These are phyloP conservation scores for Gomphus bonarii DNA, from an alignment of 1,284 basidiomycete species.

Conservation along the genomic window DNA sequence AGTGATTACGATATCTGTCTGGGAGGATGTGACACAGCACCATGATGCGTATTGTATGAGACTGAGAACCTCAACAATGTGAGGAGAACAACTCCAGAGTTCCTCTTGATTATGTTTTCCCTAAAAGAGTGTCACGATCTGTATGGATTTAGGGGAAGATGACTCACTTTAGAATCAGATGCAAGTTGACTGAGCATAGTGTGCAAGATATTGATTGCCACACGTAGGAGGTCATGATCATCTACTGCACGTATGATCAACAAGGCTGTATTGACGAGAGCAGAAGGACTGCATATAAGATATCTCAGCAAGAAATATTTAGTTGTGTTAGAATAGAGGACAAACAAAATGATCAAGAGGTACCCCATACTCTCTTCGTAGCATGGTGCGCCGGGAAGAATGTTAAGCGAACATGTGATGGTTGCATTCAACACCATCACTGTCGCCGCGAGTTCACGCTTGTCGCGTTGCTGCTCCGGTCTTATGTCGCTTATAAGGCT, in stretches of 20 bases:
- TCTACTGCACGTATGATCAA: not conserved
- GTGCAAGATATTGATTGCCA: not conserved
- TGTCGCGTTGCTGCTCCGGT: not conserved
- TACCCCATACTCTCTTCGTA: not conserved
- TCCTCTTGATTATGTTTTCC: conserved; percentile 5
- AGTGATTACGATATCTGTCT: not conserved
- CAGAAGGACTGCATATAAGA: not conserved
- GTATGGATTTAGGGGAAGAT: not conserved
- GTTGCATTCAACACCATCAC: not conserved
- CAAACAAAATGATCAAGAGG: not conserved
- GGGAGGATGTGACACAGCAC: not conserved
- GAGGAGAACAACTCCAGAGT: conserved; percentile 1
- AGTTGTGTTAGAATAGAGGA: not conserved
- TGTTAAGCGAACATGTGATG: not conserved
- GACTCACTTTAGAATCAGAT: not conserved
- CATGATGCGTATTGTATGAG: not conserved
- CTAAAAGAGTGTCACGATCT: not conserved
- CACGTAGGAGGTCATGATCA: not conserved
- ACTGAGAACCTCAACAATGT: not conserved
- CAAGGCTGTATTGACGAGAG: not conserved
- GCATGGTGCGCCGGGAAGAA: not conserved
- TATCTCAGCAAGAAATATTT: not conserved
- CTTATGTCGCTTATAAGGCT: not conserved
- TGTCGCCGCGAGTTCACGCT: not conserved
- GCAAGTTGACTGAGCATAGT: not conserved